Percentiles rank a stretch among this genome's conserved stretches.
Conservation (phyloP, 2,329 filamentous ascomycete species). For the Cladophialophora chaetospira region DNA sequence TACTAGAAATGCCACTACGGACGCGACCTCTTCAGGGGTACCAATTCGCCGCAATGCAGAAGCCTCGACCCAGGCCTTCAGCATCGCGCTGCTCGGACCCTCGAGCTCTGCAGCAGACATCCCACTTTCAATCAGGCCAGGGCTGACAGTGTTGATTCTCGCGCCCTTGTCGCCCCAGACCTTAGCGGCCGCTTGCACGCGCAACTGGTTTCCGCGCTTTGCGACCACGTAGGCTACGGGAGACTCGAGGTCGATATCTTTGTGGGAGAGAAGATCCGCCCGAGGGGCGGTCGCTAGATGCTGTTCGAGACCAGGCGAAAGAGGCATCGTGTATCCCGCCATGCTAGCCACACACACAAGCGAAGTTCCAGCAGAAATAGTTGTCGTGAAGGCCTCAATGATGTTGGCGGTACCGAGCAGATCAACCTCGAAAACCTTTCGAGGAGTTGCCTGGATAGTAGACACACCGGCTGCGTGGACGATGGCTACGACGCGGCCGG, state of each 20-base stretch:
- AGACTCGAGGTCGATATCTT: background rate
- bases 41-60: background rate
- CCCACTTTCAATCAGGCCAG: background rate
- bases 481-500: background rate
- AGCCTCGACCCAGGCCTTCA: background rate
- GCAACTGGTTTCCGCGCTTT: background rate
- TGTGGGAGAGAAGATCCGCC: background rate
- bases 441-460: background rate
- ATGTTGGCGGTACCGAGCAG: background rate
- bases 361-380: background rate
- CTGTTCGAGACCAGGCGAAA: background rate
- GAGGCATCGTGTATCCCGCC: background rate
- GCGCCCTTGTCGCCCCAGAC: background rate
- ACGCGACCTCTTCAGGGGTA: background rate
- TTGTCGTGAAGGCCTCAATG: background rate
- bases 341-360: background rate
- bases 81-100: background rate
- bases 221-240: background rate
- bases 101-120: background rate
- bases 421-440: background rate
- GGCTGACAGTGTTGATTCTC: background rate
- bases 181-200: background rate
- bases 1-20: background rate
- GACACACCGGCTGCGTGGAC: background rate
- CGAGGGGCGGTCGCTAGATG: background rate